Evolutionary conservation across 1,284 basidiomycete species (phyloP), one percentile per base, ranked within the genome.

Genomic region (Papiliotrema fonsecae): DNA sequence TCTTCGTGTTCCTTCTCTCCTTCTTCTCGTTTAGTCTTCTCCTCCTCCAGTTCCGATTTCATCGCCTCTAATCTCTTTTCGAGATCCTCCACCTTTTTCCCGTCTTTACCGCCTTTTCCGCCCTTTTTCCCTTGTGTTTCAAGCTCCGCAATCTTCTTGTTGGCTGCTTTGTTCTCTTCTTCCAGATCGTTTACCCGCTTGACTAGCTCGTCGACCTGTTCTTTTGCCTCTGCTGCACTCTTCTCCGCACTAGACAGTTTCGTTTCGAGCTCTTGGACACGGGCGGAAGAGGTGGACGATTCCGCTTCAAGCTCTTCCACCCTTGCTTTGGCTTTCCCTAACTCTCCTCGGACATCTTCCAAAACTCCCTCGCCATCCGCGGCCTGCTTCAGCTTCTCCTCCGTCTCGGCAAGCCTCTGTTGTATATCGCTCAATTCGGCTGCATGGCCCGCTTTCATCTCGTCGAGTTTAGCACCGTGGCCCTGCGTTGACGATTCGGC

Each of bases 1-100:
- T 97, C 92, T 69, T 96, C 92, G 64, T 94, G 90, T 67, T 97
- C 92, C 74, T 92, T 93, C 68, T 88, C 85, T 22, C 83, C 81
- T n/a, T 93, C 89, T 55, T 81, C 81, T 39, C 80, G 77, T 66
- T 84, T 85, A 49, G 77, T 77, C 58, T 85, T 81, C 21, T 83
- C 79, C 1, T 71, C 74, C 40, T 77, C 74, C 5, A 88, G 66
- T 39, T 84, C 72, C 34, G 51, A 51, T 32, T 65, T 57, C 1
- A 61, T 42, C 19, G 56, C 60, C 27, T 55, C 51, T 4, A 62
- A 50, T 42, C 83, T 72, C 36, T 57, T 56, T 36, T 65, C 59
- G 3, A 61, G 41, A 22, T 57, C 61, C 22, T 57, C 54, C 5
- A 62, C 51, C 43, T 57, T 60, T 6, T 41, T 22, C 41, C 47